Base-by-base conservation (phyloP, 2,329 filamentous ascomycete species). In the Aspergillus tamarii region DNA sequence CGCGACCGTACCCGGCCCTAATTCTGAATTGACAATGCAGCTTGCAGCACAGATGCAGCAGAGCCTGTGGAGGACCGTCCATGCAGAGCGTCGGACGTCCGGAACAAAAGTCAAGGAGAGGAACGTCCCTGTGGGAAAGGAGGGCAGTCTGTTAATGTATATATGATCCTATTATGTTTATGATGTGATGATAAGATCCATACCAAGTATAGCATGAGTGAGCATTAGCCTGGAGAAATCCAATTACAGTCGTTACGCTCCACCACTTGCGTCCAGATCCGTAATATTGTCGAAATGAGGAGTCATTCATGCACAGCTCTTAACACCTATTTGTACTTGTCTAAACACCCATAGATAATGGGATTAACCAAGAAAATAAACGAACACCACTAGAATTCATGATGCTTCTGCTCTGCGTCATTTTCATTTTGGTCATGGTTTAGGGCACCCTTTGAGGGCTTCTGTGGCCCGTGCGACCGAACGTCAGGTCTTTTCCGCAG, bases 401-500 rank as follows among this genome's bases (percentile, higher is more conserved):
- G 14, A 32, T 28, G 6, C 11, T 46, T 10, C 26, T n/a, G 48
- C 12, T 52, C 36, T 19, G 26, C 21, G 4, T 41, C 28, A 48
- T 32, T 52, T 14, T 23, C 54, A 21, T 46, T 30, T 54, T 41
- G 50, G 45, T 41, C 39, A 14, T 32, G 39, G 60, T 11, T 66
- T 70, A 72, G 69, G 70, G 68, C 72, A 69, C 58, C 16, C 11
- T 60, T 59, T 52, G 50, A 74, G 70, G 73, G 73, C 68, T 70
- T 66, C 34, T 10, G 39, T 69, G 73, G 73, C 64, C 74, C 74
- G 74, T 76, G 74, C 74, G 65, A 57, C 64, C 65, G 41, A 63
- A 65, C 12, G 52, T 55, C 52, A 39, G 52, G 52, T 64, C 65
- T 72, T 71, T 75, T 69, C 67, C 54, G 59, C 64, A 41, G 53